Evolutionary conservation across 768 basidiomycete species (phyloP).

Genomic region (Boletus pseudopeckii): DNA sequence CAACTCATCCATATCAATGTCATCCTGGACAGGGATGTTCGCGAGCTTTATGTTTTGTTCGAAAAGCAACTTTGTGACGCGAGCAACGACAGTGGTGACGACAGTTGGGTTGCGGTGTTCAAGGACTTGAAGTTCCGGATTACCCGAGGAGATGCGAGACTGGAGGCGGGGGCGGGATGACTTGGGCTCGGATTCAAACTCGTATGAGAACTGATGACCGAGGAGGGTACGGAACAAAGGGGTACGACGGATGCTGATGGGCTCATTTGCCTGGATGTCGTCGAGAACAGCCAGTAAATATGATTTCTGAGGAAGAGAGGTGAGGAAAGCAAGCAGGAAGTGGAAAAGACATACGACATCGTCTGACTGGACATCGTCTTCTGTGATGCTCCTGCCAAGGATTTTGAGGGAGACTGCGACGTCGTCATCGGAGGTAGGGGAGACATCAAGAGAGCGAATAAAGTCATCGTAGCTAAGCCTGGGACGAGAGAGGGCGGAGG

Average conservation of each 20-base stretch:
- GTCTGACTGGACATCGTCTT: constrained; percentile 43
- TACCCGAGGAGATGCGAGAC: constrained; percentile 5
- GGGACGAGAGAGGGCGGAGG: constrained; percentile 32
- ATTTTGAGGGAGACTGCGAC: constrained; percentile 32
- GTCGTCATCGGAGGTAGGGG: constrained; percentile 31
- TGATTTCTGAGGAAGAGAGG: constrained; percentile 33
- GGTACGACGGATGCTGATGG: constrained; percentile 36
- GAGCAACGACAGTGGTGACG: constrained; percentile 47
- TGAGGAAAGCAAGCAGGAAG: neutral
- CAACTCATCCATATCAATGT: constrained; percentile 20
- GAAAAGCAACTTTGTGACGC: constrained; percentile 46
- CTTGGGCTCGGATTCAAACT: constrained; percentile 11
- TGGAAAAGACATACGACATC: constrained; percentile 41
- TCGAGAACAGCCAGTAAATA: constrained; percentile 40
- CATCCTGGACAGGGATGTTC: constrained; percentile 29
- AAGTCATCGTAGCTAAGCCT: constrained; percentile 41
- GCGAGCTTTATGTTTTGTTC: constrained; percentile 42
- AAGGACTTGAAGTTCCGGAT: constrained; percentile 33
- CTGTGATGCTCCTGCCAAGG: constrained; percentile 42
- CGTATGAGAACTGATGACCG: constrained; percentile 24
- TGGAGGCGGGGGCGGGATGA: constrained; percentile 16
- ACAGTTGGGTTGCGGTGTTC: constrained; percentile 36
- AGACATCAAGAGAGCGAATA: constrained; percentile 31
- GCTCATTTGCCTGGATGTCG: constrained; percentile 34
- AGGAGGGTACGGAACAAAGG: constrained; percentile 40